Percentiles rank a stretch among this genome's conserved stretches.
Conservation (phyloP, 2,329 filamentous ascomycete species). For the Neofusicoccum umdonicola region DNA sequence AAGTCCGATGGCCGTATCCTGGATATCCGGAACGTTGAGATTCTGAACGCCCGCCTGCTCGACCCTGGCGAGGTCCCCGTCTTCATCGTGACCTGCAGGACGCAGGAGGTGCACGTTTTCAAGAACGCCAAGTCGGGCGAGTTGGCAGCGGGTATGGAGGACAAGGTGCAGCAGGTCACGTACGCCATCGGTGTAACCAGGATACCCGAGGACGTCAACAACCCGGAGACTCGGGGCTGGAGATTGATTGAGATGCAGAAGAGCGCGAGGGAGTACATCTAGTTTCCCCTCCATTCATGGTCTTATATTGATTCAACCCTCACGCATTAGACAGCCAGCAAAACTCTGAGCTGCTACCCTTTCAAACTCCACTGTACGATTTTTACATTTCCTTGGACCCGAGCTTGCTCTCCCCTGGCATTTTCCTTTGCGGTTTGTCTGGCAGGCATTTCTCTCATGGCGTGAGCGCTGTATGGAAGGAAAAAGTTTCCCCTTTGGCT, state of each 20-base stretch:
- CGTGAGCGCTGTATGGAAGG: slow-evolving; percentile 5
- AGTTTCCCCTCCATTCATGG: slow-evolving; percentile 20
- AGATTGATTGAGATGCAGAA: slow-evolving; percentile 98
- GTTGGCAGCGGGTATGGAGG: slow-evolving; percentile 95
- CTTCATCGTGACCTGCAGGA: slow-evolving; percentile 94
- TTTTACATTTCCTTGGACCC: neutral
- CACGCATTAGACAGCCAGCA: neutral
- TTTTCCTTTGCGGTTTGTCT: neutral
- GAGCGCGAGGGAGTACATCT: slow-evolving; percentile 87
- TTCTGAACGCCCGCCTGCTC: slow-evolving; percentile 74
- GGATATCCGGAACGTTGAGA: slow-evolving; percentile 92
- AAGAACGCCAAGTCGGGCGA: slow-evolving; percentile 85
- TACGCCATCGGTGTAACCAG: slow-evolving; percentile 96
- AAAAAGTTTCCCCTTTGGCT: neutral
- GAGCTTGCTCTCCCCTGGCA: neutral
- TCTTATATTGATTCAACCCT: neutral
- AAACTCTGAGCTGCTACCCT: too few relatives aligned
- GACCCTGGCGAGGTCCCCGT: slow-evolving; percentile 88
- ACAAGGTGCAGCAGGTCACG: slow-evolving; percentile 96
- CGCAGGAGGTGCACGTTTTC: slow-evolving; percentile 97
- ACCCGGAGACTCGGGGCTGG: slow-evolving; percentile 95
- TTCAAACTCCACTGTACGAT: neutral
- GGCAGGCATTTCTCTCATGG: slow-evolving; percentile 4
- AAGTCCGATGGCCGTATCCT: slow-evolving; percentile 94
- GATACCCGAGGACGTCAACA: slow-evolving; percentile 91